These are phyloP conservation scores for Pulveroboletus sp. DNA, from an alignment of 768 basidiomycete genomes.

Conservation along the genomic window DNA sequence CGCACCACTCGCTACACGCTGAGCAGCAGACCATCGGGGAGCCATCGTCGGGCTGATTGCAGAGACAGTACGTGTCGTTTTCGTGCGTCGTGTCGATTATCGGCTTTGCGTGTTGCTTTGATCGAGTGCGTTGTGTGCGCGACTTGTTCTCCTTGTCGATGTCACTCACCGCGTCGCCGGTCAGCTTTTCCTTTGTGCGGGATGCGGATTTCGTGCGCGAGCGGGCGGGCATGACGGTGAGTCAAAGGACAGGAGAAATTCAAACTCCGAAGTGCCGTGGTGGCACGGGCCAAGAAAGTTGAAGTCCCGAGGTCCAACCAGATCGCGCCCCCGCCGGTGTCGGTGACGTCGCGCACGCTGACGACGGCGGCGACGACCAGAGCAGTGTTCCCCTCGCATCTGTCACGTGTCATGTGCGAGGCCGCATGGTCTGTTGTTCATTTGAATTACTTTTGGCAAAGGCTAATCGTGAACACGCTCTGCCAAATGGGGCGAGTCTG, in stretches of 20 bases:
- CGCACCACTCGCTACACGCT: constrained; percentile 71
- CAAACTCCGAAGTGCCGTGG: constrained; percentile 30
- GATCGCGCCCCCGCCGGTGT: not conserved
- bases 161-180: constrained; percentile 23
- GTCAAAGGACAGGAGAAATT: constrained; percentile 29
- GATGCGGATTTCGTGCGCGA: constrained; percentile 40
- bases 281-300: too few species aligned
- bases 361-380: not conserved
- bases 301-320: constrained; percentile 25
- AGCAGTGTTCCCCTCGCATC: not conserved
- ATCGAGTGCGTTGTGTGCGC: constrained; percentile 16
- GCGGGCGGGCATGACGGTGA: constrained; percentile 43
- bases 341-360: not conserved
- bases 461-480: not conserved
- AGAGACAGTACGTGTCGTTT: constrained; percentile 48
- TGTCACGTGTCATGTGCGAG: constrained; percentile 12
- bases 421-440: constrained; percentile 10
- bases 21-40: constrained; percentile 79
- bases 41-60: constrained; percentile 70
- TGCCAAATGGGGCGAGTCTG: constrained; percentile 14
- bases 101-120: constrained; percentile 19
- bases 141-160: constrained; percentile 32
- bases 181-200: constrained; percentile 19
- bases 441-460: constrained; percentile 11
- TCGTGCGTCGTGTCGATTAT: constrained; percentile 14